Base-by-base conservation (phyloP, 148 eudicot species). In the Vaccinium corymbosum region DNA sequence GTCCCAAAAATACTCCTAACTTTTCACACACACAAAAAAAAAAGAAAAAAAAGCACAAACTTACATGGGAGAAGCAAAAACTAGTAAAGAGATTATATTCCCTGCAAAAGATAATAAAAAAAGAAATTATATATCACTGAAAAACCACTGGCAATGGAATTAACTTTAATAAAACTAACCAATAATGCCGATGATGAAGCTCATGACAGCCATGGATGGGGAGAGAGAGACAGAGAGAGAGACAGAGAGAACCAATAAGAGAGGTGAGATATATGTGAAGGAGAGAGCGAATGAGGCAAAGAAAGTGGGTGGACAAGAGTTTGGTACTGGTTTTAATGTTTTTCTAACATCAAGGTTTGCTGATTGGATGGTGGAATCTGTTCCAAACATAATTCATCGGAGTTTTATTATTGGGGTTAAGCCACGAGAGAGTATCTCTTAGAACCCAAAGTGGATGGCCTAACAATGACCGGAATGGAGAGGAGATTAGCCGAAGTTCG, bases 121-220 rank as follows among this genome's bases (percentile, higher is more conserved):
- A 17, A 72, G 10, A 72, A 35, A 1, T 35, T 35, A 35, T 35
- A 35, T 35, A 0, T 35, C 38, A 35, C 38, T 35, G 38, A 35
- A 35, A 35, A 35, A 35, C 38, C 38, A 35, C 38, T 35, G 38
- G 38, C 38, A 35, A 35, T 35, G 38, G 38, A 35, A 35, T 35
- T 35, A 35, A 35, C 3, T 35, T 35, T 35, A 35, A 35, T 35
- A 35, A 35, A 35, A 35, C 50, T 64, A 35, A 87, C 89, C 89
- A n/a, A 87, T 83, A 52, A 87, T 80, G 5, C 89, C 93, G 53
- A 91, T 55, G 56, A 91, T 84, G 83, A 87, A 87, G 88, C 89
- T 89, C 46, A 90, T 50, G 52, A 80, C 80, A 46, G 87, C 93
- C 89, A 87, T 87, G 52, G 80, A 76, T 6, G 35, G 38, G 62